phyloP scores from a whole-genome alignment of 2,329 filamentous ascomycete genomes.

The Phoma sp. region DNA sequence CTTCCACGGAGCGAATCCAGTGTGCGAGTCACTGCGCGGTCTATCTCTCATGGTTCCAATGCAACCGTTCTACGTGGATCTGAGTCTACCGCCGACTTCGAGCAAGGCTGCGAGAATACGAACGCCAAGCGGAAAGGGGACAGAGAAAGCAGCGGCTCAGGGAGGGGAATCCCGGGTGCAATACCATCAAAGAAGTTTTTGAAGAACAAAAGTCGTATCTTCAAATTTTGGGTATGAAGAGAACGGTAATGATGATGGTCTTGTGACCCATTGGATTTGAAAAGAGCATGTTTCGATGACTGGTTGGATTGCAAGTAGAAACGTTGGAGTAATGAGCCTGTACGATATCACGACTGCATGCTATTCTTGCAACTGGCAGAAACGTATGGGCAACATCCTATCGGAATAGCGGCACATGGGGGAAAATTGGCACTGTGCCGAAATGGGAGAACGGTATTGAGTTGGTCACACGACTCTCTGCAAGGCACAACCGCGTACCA shows the following conservation, averaged over 20 bases:
- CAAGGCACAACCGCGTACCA: slow-evolving; percentile 47
- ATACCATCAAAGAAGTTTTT: slow-evolving; percentile 38
- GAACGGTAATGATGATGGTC: not conserved
- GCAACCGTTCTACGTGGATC: slow-evolving; percentile 25
- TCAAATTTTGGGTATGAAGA: slow-evolving; percentile 47
- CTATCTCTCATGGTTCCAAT: slow-evolving; percentile 29
- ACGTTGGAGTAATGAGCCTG: slow-evolving; percentile 10
- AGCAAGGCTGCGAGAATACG: slow-evolving; percentile 22
- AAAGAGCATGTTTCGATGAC: not conserved
- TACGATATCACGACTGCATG: slow-evolving; percentile 26
- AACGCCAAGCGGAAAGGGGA: slow-evolving; percentile 25
- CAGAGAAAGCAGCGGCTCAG: slow-evolving; percentile 15
- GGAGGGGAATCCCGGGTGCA: slow-evolving; percentile 6
- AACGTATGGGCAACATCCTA: slow-evolving; percentile 15
- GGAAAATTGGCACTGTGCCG: not conserved
- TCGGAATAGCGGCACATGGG: slow-evolving; percentile 11
- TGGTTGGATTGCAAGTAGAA: slow-evolving; percentile 5
- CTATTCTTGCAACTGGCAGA: slow-evolving; percentile 26
- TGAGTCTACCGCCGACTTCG: slow-evolving; percentile 16
- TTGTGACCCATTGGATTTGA: slow-evolving; percentile 17
- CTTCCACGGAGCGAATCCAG: slow-evolving; percentile 38
- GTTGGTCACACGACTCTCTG: slow-evolving; percentile 38
- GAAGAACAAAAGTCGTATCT: slow-evolving; percentile 46
- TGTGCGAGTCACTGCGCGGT: slow-evolving; percentile 24
- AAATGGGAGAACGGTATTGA: slow-evolving; percentile 13